These are phyloP conservation scores for Flagelloscypha sp. DNA, from an alignment of 768 basidiomycete species.

Conservation along the genomic window DNA sequence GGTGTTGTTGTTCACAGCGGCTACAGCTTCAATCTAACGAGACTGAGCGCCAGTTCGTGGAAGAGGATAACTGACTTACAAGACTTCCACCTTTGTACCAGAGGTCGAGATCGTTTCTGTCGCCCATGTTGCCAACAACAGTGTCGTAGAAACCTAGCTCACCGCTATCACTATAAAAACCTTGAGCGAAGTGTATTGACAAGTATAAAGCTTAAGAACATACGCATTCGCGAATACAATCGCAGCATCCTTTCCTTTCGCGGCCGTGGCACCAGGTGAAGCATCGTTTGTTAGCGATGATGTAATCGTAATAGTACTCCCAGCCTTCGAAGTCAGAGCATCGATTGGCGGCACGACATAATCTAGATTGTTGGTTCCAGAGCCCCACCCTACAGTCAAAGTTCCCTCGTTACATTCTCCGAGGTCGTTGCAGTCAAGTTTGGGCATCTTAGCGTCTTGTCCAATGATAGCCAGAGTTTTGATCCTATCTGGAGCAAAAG, in stretches of 20 bases:
- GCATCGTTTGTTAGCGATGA: constrained; percentile 37
- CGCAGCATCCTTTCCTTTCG: constrained; percentile 43
- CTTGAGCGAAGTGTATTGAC: constrained; percentile 20
- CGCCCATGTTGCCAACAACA: constrained; percentile 57
- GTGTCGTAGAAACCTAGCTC: constrained; percentile 48
- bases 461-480: constrained; percentile 53
- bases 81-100: constrained; percentile 51
- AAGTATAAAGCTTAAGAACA: constrained; percentile 13
- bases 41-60: constrained; percentile 26
- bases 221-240: constrained; percentile 55
- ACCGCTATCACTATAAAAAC: constrained; percentile 33
- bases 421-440: constrained; percentile 34
- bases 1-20: constrained; percentile 64
- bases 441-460: constrained; percentile 48
- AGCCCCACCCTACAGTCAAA: constrained; percentile 54
- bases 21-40: constrained; percentile 44
- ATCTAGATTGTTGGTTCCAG: constrained; percentile 39
- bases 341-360: constrained; percentile 39
- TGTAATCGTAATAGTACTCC: constrained; percentile 30
- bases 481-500: constrained; percentile 37
- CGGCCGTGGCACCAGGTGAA: constrained; percentile 28
- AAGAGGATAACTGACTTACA: constrained; percentile 12
- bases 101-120: constrained; percentile 48
- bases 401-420: constrained; percentile 53
- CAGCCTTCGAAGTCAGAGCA: constrained; percentile 34